Evolutionary conservation across 495 filamentous ascomycete species (phyloP).

Genomic region (Penicillium tannophilum): DNA sequence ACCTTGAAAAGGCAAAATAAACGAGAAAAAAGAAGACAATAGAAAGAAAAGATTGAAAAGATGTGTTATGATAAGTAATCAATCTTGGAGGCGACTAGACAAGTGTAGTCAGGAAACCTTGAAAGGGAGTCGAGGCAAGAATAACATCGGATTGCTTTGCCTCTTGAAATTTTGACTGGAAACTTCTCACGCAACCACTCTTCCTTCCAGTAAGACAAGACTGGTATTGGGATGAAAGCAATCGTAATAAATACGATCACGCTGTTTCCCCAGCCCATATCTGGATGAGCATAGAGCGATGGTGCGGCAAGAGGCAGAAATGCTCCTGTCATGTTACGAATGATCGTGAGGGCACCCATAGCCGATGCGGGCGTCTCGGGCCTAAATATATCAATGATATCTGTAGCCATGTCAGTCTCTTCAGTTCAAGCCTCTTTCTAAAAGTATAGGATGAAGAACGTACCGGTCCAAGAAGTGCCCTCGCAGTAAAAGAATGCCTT

Average conservation of each 20-base stretch:
- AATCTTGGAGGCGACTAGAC: too few relatives aligned
- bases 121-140: too few relatives aligned
- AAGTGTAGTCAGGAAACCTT: too few relatives aligned
- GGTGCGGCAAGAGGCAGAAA: constrained; percentile 41
- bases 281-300: constrained; percentile 39
- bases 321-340: constrained; percentile 22
- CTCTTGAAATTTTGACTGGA: not conserved
- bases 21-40: too few relatives aligned
- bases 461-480: constrained; percentile 33
- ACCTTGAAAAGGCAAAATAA: too few relatives aligned
- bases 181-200: constrained; percentile 1
- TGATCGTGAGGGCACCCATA: constrained; percentile 33
- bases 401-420: constrained; percentile 36
- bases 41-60: too few relatives aligned
- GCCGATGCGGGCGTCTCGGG: constrained; percentile 54
- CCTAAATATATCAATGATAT: constrained; percentile 61
- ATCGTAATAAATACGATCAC: constrained; percentile 45
- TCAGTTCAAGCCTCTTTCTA: not conserved
- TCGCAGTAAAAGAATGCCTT: constrained; percentile 39
- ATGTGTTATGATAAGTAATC: too few relatives aligned
- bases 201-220: constrained; percentile 15
- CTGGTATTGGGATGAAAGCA: constrained; percentile 34
- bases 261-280: constrained; percentile 46
- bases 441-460: not conserved
- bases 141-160: too few relatives aligned